Evolutionary conservation across 129 eudicot genomes (phyloP), one percentile per base, ranked within the genome.

Genomic region (Heracleum sosnowskyi): DNA sequence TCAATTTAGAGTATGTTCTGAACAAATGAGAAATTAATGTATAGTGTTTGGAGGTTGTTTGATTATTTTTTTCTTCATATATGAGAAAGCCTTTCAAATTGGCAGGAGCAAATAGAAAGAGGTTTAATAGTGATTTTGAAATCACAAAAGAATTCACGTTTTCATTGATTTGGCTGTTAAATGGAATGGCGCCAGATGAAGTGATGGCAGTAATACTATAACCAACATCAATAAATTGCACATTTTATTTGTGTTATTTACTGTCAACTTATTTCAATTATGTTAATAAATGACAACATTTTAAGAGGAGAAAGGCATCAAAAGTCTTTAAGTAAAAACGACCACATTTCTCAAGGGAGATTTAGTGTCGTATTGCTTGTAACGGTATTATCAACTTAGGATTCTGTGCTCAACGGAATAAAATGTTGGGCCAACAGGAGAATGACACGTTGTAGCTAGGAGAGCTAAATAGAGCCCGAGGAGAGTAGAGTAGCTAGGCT

Each of bases 71-170:
- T 53, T 7, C 0, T 22, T 53, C 24, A 20, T 6, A 53, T 53
- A 53, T 18, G 28, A 53, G 28, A 53, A 53, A 20, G 11, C 28
- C 28, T 20, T 5, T 53, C 7, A 53, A 20, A 53, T 20, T 53
- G 28, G 62, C 55, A 7, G 7, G 62, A 1, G 16, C 1, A 22
- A 20, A 53, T 20, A 53, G 26, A 53, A 53, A 53, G 28, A 35
- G 82, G 60, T 87, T 87, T 5, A 92, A 91, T 69, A 89, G 93
- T 46, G 96, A 91, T 79, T 91, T 96, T 22, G 96, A 94, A 78
- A 89, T 94, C 69, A 89, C 96, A 0, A 91, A 94, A 77, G 98
- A 97, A 57, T 94, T 91, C 40, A 86, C 89, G 34, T 91, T 85
- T 77, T 87, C 96, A 26, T 82, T 91, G 81, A 84, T 94, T 41